Conservation (phyloP, 306 rosid species). For the Cicer yamashitae region DNA sequence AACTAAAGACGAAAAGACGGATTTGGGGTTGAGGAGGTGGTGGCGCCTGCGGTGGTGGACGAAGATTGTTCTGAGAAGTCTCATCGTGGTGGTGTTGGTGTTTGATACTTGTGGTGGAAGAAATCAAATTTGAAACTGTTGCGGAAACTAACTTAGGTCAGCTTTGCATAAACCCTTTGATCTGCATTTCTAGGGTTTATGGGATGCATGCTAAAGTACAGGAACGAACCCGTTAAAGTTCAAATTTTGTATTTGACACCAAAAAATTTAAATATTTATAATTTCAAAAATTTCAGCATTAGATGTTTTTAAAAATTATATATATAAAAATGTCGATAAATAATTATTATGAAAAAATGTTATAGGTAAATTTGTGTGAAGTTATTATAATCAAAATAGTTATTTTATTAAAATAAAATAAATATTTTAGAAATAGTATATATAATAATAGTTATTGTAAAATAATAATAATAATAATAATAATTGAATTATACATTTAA, state of each 20-base stretch:
- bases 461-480: no score
- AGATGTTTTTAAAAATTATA: no score
- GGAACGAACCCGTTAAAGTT: neutral
- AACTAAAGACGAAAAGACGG: constrained; percentile 13
- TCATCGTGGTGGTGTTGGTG: constrained; percentile 43
- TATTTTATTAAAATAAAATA: no score
- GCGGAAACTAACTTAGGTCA: neutral
- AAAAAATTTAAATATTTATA: no score
- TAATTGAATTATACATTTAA: no score
- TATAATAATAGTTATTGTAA: no score
- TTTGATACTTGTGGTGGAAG: neutral
- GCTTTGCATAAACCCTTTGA: neutral
- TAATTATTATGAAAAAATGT: no score
- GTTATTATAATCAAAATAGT: no score
- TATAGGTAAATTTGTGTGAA: no score
- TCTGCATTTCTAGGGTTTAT: constrained; percentile 16
- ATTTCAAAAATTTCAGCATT: no score
- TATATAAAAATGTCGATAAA: no score
- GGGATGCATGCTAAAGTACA: neutral
- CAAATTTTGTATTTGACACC: neutral
- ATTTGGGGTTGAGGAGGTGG: constrained; percentile 37
- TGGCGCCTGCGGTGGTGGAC: constrained; percentile 46
- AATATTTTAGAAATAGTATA: no score
- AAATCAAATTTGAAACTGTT: neutral
- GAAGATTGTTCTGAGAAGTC: constrained; percentile 58